Percentiles rank a stretch among this genome's conserved stretches.
These are phyloP conservation scores for Corynascus novoguineensis DNA, from an alignment of 495 filamentous ascomycete genomes.

Conservation along the genomic window DNA sequence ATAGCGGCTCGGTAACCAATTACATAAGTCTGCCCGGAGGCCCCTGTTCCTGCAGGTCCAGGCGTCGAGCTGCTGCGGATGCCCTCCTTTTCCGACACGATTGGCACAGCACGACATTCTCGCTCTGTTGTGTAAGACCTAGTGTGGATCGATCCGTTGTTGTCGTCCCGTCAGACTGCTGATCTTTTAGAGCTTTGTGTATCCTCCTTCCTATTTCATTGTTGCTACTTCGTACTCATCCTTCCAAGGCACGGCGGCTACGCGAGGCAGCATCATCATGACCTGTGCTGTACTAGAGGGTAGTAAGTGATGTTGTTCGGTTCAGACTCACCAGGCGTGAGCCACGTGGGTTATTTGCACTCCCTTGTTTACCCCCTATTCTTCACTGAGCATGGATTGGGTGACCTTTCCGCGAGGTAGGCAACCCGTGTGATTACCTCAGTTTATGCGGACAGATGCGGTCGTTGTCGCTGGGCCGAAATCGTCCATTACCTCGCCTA, in stretches of 20 bases:
- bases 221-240: neutral
- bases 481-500: neutral
- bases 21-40: conserved; percentile 16
- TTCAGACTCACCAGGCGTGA: too few relatives aligned
- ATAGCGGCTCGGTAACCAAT: conserved; percentile 22
- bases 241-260: too few relatives aligned
- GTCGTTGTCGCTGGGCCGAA: neutral
- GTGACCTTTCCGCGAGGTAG: neutral
- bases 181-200: neutral
- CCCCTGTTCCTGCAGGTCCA: neutral
- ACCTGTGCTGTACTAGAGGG: too few relatives aligned
- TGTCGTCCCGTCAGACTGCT: too few relatives aligned
- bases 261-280: too few relatives aligned
- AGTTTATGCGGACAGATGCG: neutral
- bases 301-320: too few relatives aligned
- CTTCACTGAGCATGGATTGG: neutral
- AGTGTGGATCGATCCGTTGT: too few relatives aligned
- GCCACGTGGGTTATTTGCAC: too few relatives aligned
- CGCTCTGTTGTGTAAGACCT: neutral
- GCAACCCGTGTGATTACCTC: neutral
- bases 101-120: neutral
- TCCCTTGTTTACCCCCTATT: neutral
- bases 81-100: neutral
- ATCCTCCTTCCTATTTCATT: neutral
- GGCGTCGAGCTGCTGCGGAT: too few relatives aligned